Conservation (phyloP, 768 basidiomycete species). For the Leccinum fibrillosum region DNA sequence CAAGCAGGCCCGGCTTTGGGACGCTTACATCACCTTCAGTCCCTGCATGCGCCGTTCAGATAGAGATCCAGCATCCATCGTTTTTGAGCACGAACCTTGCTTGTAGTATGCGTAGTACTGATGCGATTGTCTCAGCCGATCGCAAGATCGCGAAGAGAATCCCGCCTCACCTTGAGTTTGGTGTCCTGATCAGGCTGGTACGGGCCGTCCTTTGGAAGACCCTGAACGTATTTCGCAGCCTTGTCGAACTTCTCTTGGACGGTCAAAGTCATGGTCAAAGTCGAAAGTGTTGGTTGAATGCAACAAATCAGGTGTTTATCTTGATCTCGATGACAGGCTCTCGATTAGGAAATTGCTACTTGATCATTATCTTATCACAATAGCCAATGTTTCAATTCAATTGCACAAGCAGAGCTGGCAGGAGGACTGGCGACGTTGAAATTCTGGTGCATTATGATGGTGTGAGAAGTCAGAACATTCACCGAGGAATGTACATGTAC, state of each 20-base stretch:
- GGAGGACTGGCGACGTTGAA: not conserved
- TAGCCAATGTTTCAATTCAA: constrained; percentile 6
- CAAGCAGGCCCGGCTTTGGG: constrained; percentile 67
- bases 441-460: not conserved
- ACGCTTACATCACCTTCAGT: constrained; percentile 72
- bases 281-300: not conserved
- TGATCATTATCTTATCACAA: constrained; percentile 4
- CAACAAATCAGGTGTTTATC: constrained; percentile 11
- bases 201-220: constrained; percentile 68
- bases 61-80: not conserved
- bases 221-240: constrained; percentile 63
- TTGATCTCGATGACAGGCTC: constrained; percentile 9
- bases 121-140: constrained; percentile 6
- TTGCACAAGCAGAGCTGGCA: not conserved
- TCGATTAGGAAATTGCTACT: constrained; percentile 13
- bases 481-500: not conserved
- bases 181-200: constrained; percentile 71
- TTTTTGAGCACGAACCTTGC: constrained; percentile 57
- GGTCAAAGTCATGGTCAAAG: constrained; percentile 47
- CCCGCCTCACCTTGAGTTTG: constrained; percentile 69
- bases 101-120: constrained; percentile 96
- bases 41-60: constrained; percentile 41
- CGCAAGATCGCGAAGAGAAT: not conserved
- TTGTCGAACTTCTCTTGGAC: constrained; percentile 63
- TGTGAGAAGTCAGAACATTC: not conserved